phyloP scores from a whole-genome alignment of 1,139 yeast species.

The Wickerhamomyces sp. region DNA sequence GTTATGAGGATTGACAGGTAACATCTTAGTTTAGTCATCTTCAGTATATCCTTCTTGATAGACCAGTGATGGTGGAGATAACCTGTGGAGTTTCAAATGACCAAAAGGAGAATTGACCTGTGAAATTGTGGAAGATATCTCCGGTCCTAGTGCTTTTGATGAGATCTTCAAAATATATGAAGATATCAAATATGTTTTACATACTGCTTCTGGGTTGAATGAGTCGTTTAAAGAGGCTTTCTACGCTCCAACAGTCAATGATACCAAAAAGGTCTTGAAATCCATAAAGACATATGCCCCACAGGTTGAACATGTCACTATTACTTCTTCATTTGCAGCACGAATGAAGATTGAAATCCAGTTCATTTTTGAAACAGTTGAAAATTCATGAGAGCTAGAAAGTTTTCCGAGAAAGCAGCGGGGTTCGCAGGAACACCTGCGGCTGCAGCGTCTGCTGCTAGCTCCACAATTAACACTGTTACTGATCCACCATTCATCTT shows the following conservation, averaged over 20 bases:
- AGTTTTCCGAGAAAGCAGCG: conserved; percentile 51
- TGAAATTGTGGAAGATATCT: conserved; percentile 46
- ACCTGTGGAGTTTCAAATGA: conserved; percentile 17
- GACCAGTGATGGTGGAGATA: too few species aligned
- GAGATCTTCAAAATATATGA: conserved; percentile 39
- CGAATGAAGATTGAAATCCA: conserved; percentile 24
- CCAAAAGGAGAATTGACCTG: conserved; percentile 31
- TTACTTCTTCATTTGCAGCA: conserved; percentile 54
- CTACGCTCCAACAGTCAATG: conserved; percentile 44
- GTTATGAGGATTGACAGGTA: too few species aligned
- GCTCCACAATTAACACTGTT: conserved; percentile 38
- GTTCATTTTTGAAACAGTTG: conserved; percentile 34
- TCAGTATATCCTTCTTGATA: too few species aligned
- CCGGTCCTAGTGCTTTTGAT: conserved; percentile 45
- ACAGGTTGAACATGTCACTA: conserved; percentile 42
- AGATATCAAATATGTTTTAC: conserved; percentile 46
- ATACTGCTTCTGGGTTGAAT: conserved; percentile 44
- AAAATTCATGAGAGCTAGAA: conserved; percentile 33
- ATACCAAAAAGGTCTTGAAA: conserved; percentile 38
- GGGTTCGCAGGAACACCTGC: conserved; percentile 34
- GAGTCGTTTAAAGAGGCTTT: conserved; percentile 32
- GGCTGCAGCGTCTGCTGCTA: too few species aligned
- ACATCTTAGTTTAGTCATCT: too few species aligned
- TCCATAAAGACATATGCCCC: conserved; percentile 39
- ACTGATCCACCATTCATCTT: conserved; percentile 47